Base-by-base conservation (phyloP, 176 grass and related monocot species). In the Tillandsia leiboldiana region DNA sequence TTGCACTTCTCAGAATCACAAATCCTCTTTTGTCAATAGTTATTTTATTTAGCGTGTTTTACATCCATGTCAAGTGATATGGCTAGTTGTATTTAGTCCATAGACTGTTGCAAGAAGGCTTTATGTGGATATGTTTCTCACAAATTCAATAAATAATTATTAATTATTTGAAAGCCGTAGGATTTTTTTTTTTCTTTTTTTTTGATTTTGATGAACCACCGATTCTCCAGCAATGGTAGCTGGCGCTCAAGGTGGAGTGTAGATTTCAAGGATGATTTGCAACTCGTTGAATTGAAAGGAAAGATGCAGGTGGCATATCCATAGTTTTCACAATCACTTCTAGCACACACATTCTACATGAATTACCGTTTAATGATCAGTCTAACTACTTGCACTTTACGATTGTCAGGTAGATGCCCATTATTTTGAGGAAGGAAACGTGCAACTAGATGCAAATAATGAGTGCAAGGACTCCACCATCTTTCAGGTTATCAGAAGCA, bases 351-450 rank as follows among this genome's bases (percentile, higher is more conserved):
- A 75, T 10, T 50, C 83, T 47, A 61, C 56, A 61, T 23, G 56
- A 9, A 61, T 61, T 61, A 61, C 8, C 10, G 18, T 61, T 15
- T 61, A 61, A 7, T 61, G 10, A 1, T 59, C 12, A 47, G 8
- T 50, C 26, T 61, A 2, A 61, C 53, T 17, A 17, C 22, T 61
- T 23, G 56, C 56, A 48, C 57, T 88, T 17, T 12, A 74, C 87
- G 50, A 61, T 65, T 64, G 2, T 29, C 84, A 99, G 94, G 82
- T 93, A 72, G 89, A 62, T 80, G 94, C 89, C 59, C 94, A 99
- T 90, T 99, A 99, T 87, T 99, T 93, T 71, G 94, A 99, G 79
- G 94, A 99, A 88, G 94, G 94, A 80, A 99, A 99, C 86, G 94
- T 99, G 48, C 94, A 99, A 84, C 82, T 99, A 63, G 84, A 88